Evolutionary conservation across 805 yeast species (phyloP), one percentile per base, ranked within the genome.

Genomic region (Isabelozyma pseudorhagii): DNA sequence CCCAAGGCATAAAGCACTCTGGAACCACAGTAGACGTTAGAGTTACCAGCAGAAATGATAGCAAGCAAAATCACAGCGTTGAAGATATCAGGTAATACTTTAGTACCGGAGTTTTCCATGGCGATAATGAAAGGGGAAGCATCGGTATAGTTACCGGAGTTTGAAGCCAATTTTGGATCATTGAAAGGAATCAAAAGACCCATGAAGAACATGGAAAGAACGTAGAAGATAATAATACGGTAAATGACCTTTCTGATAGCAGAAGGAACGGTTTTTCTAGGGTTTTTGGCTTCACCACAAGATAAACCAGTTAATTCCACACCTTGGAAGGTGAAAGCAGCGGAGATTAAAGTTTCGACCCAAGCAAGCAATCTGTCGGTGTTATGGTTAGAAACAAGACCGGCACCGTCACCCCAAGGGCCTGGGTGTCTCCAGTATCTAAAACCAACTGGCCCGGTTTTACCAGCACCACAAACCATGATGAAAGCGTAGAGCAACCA

Each of bases 241-340:
- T 77, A 71, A 49, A 85, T 76, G 38, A 86, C 90, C 58, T 84
- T 84, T 61, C 79, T 82, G 61, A 85, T 83, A 38, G 92, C 90
- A 45, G 78, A 77, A 51, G 92, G 91, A 50, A 86, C 85, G 27
- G 88, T 71, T 55, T 80, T 83, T 65, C 84, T 73, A 49, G 92
- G 91, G 63, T 83, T 83, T 28, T 76, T 75, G 46, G 86, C 76
- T 68, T 87, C 94, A 68, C 91, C 90, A 34, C 88, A 87, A 3
- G 89, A 75, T 48, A 87, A 75, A 67, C 91, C 92, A 18, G 85
- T 82, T 63, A 85, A 74, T 65, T 87, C 94, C 45, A 87, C 84
- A 66, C 92, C 92, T 69, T 85, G 91, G 66, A 79, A 86, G 27
- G 92, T 86, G 74, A 87, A 87, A n/a, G 88, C 87, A 38, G 92